Evolutionary conservation across 2,329 filamentous ascomycete genomes (phyloP).

Genomic region (Colletotrichum sp.): DNA sequence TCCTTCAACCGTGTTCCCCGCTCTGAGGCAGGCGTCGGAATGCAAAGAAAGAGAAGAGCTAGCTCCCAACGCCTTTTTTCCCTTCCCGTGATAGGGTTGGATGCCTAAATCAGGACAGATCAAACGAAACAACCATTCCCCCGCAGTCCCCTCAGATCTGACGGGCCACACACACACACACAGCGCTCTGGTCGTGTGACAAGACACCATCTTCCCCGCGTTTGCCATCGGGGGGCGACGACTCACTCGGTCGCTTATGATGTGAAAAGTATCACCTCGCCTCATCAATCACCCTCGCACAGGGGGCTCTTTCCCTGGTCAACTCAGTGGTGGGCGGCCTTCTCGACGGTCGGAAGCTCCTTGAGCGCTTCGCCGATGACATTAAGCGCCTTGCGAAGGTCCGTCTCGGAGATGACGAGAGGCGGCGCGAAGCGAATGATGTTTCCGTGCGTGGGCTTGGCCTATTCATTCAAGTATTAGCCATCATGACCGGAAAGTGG

Average conservation of each 20-base stretch:
- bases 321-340: conserved; percentile 40
- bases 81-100: background rate
- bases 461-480: conserved; percentile 56
- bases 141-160: background rate
- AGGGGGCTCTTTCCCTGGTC: background rate
- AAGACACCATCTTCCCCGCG: background rate
- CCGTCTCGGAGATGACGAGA: conserved; percentile 87
- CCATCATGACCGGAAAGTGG: background rate
- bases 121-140: background rate
- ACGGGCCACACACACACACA: background rate
- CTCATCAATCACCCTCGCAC: background rate
- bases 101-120: background rate
- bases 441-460: conserved; percentile 97
- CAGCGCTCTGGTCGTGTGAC: background rate
- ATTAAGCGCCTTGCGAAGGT: conserved; percentile 77
- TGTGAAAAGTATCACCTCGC: background rate
- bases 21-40: background rate
- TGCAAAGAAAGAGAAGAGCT: background rate
- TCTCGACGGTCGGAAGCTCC: conserved; percentile 72
- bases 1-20: background rate
- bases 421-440: conserved; percentile 98
- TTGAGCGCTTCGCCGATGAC: conserved; percentile 84
- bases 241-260: background rate
- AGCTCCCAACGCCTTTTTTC: background rate
- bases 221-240: background rate